Base-by-base conservation (phyloP, 2,329 filamentous ascomycete genomes). In the Fusarium dimerum region DNA sequence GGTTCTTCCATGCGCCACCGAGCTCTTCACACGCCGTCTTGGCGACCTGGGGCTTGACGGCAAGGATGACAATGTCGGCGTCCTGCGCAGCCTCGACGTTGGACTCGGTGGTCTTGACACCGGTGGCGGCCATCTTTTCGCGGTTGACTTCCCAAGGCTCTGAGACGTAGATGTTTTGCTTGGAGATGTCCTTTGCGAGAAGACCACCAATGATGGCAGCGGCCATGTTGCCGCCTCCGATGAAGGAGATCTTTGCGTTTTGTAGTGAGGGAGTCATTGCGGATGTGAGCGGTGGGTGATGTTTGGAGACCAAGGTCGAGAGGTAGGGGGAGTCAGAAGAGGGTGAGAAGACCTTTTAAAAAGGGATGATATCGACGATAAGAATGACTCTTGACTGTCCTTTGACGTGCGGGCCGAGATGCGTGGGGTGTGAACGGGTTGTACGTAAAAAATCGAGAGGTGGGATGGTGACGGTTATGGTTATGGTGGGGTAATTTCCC, bases 81-180 rank as follows among this genome's bases (percentile, higher is more conserved):
- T 71, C 71, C 1, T 57, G 45, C 4, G 73, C 69, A 11, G 76
- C 77, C 51, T 78, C 77, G 57, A 67, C 64, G 64, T 79, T 80
- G 59, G 73, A 74, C 2, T 70, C 70, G 5, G 76, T 79, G 48
- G 76, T 78, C 57, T 66, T 69, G 47, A 79, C 77, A 47, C 78
- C 77, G 6, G 73, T 61, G 2, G 70, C 71, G 34, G 67, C 71
- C 67, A 79, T 76, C 71, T 80, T 80, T 47, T 71, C 66, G 50
- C 78, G 74, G 72, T 79, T 80, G 50, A 78, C 77, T 5, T 79
- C 77, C 76, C 77, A 80, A 2, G 78, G 78, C 68, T 80, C 78
- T 4, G 77, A 71, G 50, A 80, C 78, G 64, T 61, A 69, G 65
- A 80, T 74, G 68, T 78, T 73, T 48, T 70, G 62, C 63, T 74